These are phyloP conservation scores for Chamaecyparis obtusa DNA, from an alignment of 75 land plant species.

Conservation along the genomic window DNA sequence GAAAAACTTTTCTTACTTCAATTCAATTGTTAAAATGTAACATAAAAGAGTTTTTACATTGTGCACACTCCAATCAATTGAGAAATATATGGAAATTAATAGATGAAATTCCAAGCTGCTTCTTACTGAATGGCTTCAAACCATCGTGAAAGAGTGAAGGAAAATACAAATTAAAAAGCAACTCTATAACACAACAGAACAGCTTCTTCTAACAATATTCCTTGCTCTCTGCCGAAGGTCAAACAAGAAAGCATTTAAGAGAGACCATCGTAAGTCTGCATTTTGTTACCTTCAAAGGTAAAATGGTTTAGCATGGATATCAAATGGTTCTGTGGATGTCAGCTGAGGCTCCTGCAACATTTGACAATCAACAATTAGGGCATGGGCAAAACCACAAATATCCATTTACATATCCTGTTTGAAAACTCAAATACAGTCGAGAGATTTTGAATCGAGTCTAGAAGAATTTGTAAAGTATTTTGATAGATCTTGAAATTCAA, in stretches of 20 bases:
- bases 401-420: neutral
- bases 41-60: neutral
- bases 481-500: neutral
- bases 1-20: neutral
- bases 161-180: constrained; percentile 2
- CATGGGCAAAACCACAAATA: neutral
- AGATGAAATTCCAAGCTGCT: neutral
- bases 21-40: neutral
- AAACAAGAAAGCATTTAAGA: neutral
- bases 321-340: constrained; percentile 49
- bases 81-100: neutral
- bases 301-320: constrained; percentile 61
- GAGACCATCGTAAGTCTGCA: neutral
- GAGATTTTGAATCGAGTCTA: neutral
- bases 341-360: constrained; percentile 72
- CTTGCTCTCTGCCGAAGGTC: neutral
- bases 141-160: neutral
- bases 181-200: neutral
- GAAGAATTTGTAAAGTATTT: neutral
- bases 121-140: neutral
- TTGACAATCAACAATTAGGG: neutral
- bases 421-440: neutral
- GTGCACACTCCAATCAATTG: neutral
- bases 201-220: neutral
- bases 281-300: constrained; percentile 23